These are phyloP conservation scores for Areca catechu DNA, from an alignment of 176 grass and related monocot genomes.

Conservation along the genomic window DNA sequence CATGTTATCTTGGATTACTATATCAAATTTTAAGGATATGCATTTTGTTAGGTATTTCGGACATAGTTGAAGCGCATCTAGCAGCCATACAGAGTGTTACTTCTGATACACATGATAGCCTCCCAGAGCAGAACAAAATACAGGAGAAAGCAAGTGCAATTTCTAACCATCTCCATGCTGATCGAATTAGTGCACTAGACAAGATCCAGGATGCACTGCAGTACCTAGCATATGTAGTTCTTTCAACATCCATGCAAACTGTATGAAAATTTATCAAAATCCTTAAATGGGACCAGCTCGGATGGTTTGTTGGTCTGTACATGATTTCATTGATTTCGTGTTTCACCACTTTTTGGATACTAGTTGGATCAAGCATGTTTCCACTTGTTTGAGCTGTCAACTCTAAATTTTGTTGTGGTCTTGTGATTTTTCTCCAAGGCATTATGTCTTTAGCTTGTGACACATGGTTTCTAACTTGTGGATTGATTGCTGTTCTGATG, in stretches of 20 bases:
- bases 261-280: constrained; percentile 20
- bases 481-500: too few relatives aligned
- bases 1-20: too few relatives aligned
- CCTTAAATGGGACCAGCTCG: too few relatives aligned
- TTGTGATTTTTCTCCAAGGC: too few relatives aligned
- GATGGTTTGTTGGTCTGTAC: too few relatives aligned
- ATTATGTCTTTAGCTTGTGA: too few relatives aligned
- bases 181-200: constrained; percentile 48
- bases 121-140: constrained; percentile 32
- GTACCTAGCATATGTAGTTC: constrained; percentile 56
- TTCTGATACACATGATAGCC: constrained; percentile 25
- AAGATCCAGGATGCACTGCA: constrained; percentile 90
- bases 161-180: constrained; percentile 48
- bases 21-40: background rate
- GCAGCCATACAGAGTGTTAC: constrained; percentile 47
- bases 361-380: too few relatives aligned
- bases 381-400: too few relatives aligned
- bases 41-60: constrained; percentile 54
- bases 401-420: too few relatives aligned
- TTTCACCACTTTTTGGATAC: too few relatives aligned
- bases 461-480: too few relatives aligned
- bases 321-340: too few relatives aligned
- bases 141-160: constrained; percentile 65
- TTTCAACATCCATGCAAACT: constrained; percentile 75
- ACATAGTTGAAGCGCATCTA: constrained; percentile 70